Conservation (phyloP, 345 rosid species). For the Linum lewisii region DNA sequence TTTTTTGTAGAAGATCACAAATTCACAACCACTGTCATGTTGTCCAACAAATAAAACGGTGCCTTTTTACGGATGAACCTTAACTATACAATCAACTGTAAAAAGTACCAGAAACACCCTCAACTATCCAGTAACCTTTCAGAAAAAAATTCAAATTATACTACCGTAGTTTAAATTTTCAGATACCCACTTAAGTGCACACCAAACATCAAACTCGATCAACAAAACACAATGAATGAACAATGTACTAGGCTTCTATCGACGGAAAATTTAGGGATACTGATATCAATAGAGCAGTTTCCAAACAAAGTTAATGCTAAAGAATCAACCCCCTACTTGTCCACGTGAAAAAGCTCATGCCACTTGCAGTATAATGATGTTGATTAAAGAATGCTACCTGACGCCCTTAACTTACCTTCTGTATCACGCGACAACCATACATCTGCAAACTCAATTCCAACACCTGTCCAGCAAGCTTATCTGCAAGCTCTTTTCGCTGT, state of each 20-base stretch:
- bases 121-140: too few species aligned
- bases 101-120: too few species aligned
- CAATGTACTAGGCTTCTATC: slow-evolving; percentile 25
- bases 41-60: too few species aligned
- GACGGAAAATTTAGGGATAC: slow-evolving; percentile 9
- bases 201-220: background rate
- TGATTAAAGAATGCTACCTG: background rate
- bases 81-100: too few species aligned
- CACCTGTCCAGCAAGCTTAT: slow-evolving; percentile 82
- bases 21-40: too few species aligned
- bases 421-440: slow-evolving; percentile 99
- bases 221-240: slow-evolving; percentile 1
- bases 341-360: background rate
- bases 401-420: slow-evolving; percentile 45
- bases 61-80: too few species aligned
- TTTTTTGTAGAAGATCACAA: too few species aligned
- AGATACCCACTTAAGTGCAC: too few species aligned
- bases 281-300: slow-evolving; percentile 16
- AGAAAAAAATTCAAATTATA: too few species aligned
- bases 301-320: too few species aligned
- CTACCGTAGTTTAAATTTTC: too few species aligned
- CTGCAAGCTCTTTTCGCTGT: slow-evolving; percentile 85
- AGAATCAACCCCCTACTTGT: background rate
- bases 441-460: slow-evolving; percentile 87
- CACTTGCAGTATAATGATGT: too few species aligned